Evolutionary conservation across 2,329 filamentous ascomycete species (phyloP).

Genomic region (Talaromyces sp.): DNA sequence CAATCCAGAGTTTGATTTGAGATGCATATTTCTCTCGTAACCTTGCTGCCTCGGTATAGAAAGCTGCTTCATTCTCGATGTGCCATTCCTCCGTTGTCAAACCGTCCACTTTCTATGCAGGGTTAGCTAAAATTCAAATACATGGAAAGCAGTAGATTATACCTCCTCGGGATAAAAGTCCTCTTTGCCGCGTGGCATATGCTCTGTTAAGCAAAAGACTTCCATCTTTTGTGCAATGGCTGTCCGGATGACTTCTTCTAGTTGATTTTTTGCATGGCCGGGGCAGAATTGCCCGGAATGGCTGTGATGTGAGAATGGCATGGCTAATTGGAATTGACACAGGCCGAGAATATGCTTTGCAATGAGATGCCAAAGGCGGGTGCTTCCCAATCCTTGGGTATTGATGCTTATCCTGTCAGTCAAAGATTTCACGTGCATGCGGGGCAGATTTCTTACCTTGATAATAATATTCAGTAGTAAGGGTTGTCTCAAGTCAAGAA

Average conservation of each 20-base stretch:
- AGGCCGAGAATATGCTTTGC: background rate
- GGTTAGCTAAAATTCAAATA: background rate
- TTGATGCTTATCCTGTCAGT: background rate
- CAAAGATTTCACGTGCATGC: background rate
- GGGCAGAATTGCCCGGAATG: conserved; percentile 97
- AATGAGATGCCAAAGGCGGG: background rate
- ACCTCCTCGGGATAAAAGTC: conserved; percentile 95
- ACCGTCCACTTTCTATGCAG: conserved; percentile 23
- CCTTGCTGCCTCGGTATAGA: conserved; percentile 71
- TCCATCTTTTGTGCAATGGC: conserved; percentile 78
- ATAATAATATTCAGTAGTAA: background rate
- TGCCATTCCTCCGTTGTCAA: conserved; percentile 31
- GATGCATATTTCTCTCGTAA: conserved; percentile 68
- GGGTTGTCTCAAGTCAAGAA: background rate
- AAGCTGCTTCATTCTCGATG: conserved; percentile 58
- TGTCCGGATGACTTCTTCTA: conserved; percentile 78
- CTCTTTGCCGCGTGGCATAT: conserved; percentile 78
- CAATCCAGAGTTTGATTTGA: conserved; percentile 77
- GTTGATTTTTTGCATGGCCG: conserved; percentile 77
- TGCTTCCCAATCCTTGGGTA: background rate
- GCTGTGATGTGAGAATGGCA: conserved; percentile 98
- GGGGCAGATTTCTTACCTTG: conserved; percentile 11
- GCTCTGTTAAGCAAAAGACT: conserved; percentile 85
- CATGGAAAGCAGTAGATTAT: background rate
- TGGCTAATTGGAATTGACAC: conserved; percentile 37